Conservation (phyloP, 805 yeast species). For the Kuraishia cidri region DNA sequence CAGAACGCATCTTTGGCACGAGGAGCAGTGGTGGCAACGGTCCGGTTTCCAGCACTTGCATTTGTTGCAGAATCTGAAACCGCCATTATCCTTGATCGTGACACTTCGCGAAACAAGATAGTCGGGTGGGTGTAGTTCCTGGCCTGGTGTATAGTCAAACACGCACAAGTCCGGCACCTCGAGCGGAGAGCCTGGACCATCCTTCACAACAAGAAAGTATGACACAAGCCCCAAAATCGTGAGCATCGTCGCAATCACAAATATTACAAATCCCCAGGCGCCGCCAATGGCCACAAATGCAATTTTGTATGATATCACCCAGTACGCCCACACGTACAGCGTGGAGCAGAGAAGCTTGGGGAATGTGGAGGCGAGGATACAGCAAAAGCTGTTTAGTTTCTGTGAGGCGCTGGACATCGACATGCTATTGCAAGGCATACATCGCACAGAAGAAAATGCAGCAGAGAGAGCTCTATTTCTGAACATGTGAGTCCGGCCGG, state of each 20-base stretch:
- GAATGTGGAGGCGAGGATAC: conserved; percentile 28
- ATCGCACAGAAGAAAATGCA: no score
- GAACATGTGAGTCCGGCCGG: no score
- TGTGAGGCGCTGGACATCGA: no score
- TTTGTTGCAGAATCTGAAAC: conserved; percentile 48
- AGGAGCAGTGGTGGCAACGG: conserved; percentile 48
- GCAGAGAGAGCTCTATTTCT: no score
- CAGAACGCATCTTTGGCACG: conserved; percentile 35
- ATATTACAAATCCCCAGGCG: conserved; percentile 9
- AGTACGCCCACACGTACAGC: conserved; percentile 39
- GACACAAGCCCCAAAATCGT: conserved; percentile 32
- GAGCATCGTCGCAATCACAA: conserved; percentile 17
- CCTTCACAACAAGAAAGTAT: conserved; percentile 40
- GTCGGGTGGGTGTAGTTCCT: conserved; percentile 27
- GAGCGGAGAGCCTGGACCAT: conserved; percentile 60
- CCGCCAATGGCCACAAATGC: conserved; percentile 12
- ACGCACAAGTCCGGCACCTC: conserved; percentile 40
- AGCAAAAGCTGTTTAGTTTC: conserved; percentile 15
- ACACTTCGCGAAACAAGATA: conserved; percentile 28
- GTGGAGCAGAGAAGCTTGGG: conserved; percentile 38
- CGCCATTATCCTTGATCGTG: conserved; percentile 46
- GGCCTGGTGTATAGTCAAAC: background rate
- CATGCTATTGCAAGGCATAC: no score
- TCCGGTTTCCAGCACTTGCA: conserved; percentile 55
- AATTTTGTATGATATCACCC: conserved; percentile 22